Percentiles rank a stretch among this genome's conserved stretches.
Conservation (phyloP, 768 basidiomycete species). For the Chiua virens region DNA sequence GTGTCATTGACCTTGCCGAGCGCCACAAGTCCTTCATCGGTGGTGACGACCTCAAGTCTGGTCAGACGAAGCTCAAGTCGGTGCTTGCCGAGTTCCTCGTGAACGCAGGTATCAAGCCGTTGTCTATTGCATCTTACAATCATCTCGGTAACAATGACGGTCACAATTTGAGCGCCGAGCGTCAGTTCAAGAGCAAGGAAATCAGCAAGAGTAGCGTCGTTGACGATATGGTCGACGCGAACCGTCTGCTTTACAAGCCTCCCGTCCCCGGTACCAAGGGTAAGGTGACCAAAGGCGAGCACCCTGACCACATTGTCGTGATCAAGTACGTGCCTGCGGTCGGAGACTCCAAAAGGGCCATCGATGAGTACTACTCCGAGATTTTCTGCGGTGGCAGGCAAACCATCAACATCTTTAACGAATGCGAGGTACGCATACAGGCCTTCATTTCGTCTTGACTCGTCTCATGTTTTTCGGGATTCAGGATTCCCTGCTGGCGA, state of each 20-base stretch:
- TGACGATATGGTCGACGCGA: conserved; percentile 96
- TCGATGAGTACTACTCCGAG: conserved; percentile 99
- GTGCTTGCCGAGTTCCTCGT: conserved; percentile 98
- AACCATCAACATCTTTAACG: conserved; percentile 96
- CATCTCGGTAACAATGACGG: conserved; percentile 99
- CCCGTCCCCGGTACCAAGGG: conserved; percentile 55
- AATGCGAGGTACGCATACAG: conserved; percentile 74
- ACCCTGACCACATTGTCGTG: conserved; percentile 95
- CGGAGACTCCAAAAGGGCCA: conserved; percentile 97
- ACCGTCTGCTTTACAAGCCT: conserved; percentile 87
- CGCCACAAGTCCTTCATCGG: conserved; percentile 89
- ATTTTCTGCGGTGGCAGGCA: conserved; percentile 95
- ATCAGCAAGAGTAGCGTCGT: conserved; percentile 97
- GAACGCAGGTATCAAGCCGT: conserved; percentile 97
- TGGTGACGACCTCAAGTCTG: conserved; percentile 97
- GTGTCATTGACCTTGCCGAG: conserved; percentile 91
- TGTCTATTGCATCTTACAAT: conserved; percentile 97
- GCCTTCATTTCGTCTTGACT: accelerated
- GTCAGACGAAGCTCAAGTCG: conserved; percentile 96
- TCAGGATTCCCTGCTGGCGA: conserved; percentile 92
- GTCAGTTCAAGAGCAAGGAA: conserved; percentile 98
- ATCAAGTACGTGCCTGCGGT: conserved; percentile 98
- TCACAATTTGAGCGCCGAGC: conserved; percentile 83
- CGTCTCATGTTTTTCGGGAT: neutral
- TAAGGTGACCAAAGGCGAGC: conserved; percentile 81